Percentiles rank a stretch among this genome's conserved stretches.
Evolutionary conservation across 148 eudicot species (phyloP).

Genomic region (Mesembryanthemum crystallinum): DNA sequence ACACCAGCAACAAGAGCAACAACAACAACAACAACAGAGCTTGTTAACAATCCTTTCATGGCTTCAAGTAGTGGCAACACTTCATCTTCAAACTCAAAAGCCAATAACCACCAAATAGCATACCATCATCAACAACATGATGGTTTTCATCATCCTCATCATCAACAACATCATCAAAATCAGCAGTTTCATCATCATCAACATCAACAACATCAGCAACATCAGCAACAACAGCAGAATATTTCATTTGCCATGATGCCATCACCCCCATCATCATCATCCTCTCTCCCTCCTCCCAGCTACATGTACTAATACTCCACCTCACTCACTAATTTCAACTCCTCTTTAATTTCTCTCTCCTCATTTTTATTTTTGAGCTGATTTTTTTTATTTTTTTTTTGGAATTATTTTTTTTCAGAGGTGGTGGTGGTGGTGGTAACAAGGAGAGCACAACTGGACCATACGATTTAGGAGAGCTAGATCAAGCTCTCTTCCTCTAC

Average conservation of each 20-base stretch:
- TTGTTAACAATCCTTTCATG: slow-evolving; percentile 19
- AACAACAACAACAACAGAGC: neutral
- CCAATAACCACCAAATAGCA: neutral
- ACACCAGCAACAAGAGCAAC: slow-evolving; percentile 1
- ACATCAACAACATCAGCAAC: slow-evolving; percentile 19
- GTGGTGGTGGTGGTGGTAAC: slow-evolving; percentile 26
- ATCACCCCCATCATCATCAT: slow-evolving; percentile 36
- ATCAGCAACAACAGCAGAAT: slow-evolving; percentile 29
- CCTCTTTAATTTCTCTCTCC: neutral
- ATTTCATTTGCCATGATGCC: slow-evolving; percentile 36
- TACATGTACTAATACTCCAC: slow-evolving; percentile 24
- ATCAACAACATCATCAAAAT: neutral
- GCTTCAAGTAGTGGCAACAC: neutral
- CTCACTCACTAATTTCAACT: neutral
- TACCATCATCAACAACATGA: neutral
- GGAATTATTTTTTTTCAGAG: slow-evolving; percentile 14
- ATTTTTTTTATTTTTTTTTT: neutral
- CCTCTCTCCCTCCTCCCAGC: slow-evolving; percentile 25
- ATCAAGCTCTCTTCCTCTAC: slow-evolving; percentile 77
- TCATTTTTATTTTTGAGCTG: neutral
- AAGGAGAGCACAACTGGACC: slow-evolving; percentile 46
- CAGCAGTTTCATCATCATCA: neutral
- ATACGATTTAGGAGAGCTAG: slow-evolving; percentile 84
- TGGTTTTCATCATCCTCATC: neutral
- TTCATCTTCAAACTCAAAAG: neutral